Percentiles rank a stretch among this genome's conserved stretches.
Conservation (phyloP, 1,284 basidiomycete genomes). For the Melampsora americana region DNA sequence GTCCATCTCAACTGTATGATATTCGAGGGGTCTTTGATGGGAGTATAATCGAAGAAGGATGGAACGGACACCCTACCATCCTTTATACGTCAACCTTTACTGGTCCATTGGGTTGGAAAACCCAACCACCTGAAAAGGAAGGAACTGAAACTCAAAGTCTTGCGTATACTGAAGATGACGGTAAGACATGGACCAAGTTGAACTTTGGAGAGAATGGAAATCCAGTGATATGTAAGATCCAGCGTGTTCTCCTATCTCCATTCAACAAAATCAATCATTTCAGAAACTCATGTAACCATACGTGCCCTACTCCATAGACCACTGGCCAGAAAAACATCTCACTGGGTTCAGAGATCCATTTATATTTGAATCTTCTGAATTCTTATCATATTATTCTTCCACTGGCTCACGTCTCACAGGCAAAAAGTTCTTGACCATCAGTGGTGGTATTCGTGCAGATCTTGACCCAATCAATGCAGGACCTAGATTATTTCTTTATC, state of each 20-base stretch:
- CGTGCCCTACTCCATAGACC: constrained; percentile 30
- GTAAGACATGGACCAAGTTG: constrained; percentile 48
- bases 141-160: constrained; percentile 48
- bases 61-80: constrained; percentile 46
- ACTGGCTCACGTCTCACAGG: constrained; percentile 23
- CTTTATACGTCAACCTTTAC: constrained; percentile 48
- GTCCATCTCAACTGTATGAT: constrained; percentile 47
- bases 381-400: constrained; percentile 41
- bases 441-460: constrained; percentile 46
- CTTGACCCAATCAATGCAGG: constrained; percentile 32
- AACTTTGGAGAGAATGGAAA: constrained; percentile 46
- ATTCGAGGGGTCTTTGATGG: constrained; percentile 50
- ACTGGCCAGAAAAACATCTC: constrained; percentile 32
- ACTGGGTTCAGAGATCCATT: constrained; percentile 49
- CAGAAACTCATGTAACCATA: not conserved
- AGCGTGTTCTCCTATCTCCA: not conserved
- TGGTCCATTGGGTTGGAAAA: constrained; percentile 46
- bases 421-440: constrained; percentile 46
- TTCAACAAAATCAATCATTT: not conserved
- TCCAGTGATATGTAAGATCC: constrained; percentile 46
- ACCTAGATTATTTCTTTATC: constrained; percentile 48
- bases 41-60: constrained; percentile 46
- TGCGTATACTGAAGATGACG: constrained; percentile 49
- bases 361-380: constrained; percentile 47
- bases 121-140: constrained; percentile 45